Conservation (phyloP, 768 basidiomycete genomes). For the Leccinum sublutescens region DNA sequence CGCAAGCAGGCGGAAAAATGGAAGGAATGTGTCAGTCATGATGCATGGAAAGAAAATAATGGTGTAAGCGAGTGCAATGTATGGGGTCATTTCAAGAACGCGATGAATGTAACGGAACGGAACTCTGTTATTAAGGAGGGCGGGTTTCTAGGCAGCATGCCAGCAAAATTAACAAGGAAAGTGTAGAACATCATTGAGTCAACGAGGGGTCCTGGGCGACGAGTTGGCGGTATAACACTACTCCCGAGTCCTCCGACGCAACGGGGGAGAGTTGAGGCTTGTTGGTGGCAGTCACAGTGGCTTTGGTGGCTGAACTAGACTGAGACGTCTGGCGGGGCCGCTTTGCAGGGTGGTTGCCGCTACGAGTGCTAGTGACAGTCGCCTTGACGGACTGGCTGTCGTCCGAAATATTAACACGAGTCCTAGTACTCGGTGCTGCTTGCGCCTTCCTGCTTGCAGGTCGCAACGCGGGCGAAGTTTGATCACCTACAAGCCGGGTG, state of each 20-base stretch:
- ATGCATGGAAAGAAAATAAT: slow-evolving; percentile 26
- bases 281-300: slow-evolving; percentile 33
- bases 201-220: slow-evolving; percentile 73
- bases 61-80: slow-evolving; percentile 29
- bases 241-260: slow-evolving; percentile 71
- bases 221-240: slow-evolving; percentile 81
- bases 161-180: slow-evolving; percentile 4
- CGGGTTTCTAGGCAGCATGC: slow-evolving; percentile 19
- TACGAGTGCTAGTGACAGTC: slow-evolving; percentile 67
- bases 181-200: slow-evolving; percentile 34
- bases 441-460: slow-evolving; percentile 64
- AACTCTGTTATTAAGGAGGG: slow-evolving; percentile 22
- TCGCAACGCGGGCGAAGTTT: slow-evolving; percentile 40
- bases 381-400: slow-evolving; percentile 67
- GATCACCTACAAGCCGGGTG: slow-evolving; percentile 68
- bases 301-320: slow-evolving; percentile 57
- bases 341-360: slow-evolving; percentile 42
- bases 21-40: slow-evolving; percentile 33
- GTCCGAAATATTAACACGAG: slow-evolving; percentile 52
- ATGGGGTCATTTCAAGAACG: slow-evolving; percentile 23
- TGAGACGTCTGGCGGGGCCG: slow-evolving; percentile 73
- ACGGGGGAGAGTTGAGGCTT: slow-evolving; percentile 60
- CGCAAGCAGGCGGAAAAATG: slow-evolving; percentile 19
- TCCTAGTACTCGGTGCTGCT: slow-evolving; percentile 41
- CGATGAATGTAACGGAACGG: slow-evolving; percentile 17